Percentiles rank a stretch among this genome's conserved stretches.
These are phyloP conservation scores for Yamadazyma philogaea DNA, from an alignment of 805 yeast species.

Conservation along the genomic window DNA sequence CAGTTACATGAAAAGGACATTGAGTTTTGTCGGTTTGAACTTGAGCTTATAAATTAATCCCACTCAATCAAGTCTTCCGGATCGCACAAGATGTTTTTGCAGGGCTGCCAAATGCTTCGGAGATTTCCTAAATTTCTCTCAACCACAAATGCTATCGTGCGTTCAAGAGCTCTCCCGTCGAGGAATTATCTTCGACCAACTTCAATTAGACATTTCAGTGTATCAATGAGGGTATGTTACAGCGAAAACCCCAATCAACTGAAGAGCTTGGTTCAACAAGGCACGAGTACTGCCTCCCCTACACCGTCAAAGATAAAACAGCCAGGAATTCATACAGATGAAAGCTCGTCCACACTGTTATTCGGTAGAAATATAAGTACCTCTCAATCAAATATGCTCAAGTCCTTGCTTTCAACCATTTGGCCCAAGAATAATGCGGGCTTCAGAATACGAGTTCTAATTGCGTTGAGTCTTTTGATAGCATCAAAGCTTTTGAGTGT, in stretches of 20 bases:
- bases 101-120: background rate
- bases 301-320: background rate
- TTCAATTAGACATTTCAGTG: background rate
- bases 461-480: slow-evolving; percentile 72
- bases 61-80: background rate
- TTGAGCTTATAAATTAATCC: background rate
- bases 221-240: background rate
- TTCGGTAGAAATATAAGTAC: slow-evolving; percentile 30
- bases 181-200: background rate
- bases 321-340: background rate
- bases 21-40: too few relatives aligned
- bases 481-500: slow-evolving; percentile 85
- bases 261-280: background rate
- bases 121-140: background rate
- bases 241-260: too few relatives aligned
- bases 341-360: slow-evolving; percentile 12
- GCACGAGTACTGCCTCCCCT: background rate
- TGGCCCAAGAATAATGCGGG: slow-evolving; percentile 77
- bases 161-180: background rate
- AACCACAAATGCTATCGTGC: background rate
- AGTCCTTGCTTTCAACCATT: slow-evolving; percentile 62
- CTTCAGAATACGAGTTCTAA: slow-evolving; percentile 67
- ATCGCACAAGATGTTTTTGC: slow-evolving; percentile 6
- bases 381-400: slow-evolving; percentile 55
- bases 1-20: background rate